phyloP scores from a whole-genome alignment of 1,139 yeast genomes.

The Pichia sp. region DNA sequence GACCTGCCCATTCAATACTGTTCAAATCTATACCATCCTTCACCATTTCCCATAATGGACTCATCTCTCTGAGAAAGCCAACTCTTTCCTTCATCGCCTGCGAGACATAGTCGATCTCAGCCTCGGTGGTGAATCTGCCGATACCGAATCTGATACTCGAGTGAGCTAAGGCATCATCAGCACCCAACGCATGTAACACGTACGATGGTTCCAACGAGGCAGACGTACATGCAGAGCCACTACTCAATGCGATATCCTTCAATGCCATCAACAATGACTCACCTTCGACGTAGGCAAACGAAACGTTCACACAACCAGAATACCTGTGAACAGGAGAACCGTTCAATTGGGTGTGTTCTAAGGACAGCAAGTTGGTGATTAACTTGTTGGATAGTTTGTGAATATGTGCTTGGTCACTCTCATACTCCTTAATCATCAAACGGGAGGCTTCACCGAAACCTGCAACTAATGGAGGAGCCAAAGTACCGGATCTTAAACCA shows the following conservation, averaged over 20 bases:
- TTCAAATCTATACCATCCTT: conserved; percentile 95
- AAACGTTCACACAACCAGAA: conserved; percentile 93
- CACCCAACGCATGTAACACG: conserved; percentile 93
- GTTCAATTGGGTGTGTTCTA: conserved; percentile 85
- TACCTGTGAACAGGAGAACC: conserved; percentile 75
- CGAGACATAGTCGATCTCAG: conserved; percentile 88
- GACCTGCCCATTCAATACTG: conserved; percentile 97
- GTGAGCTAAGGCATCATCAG: conserved; percentile 97
- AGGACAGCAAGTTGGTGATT: conserved; percentile 64
- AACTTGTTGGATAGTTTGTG: conserved; percentile 66
- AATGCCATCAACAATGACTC: conserved; percentile 96
- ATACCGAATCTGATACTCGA: conserved; percentile 95
- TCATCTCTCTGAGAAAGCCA: conserved; percentile 82
- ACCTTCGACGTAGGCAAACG: conserved; percentile 97
- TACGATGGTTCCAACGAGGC: conserved; percentile 97
- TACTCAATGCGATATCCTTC: conserved; percentile 91
- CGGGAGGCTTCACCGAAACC: conserved; percentile 99
- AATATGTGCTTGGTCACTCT: conserved; percentile 70
- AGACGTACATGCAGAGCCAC: conserved; percentile 99
- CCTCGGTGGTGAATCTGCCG: conserved; percentile 96
- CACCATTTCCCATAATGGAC: conserved; percentile 99
- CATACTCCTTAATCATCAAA: conserved; percentile 68
- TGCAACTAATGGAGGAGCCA: conserved; percentile 90
- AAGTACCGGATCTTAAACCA: conserved; percentile 94
- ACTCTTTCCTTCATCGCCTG: conserved; percentile 87